Evolutionary conservation across 2,329 filamentous ascomycete species (phyloP), one percentile per base, ranked within the genome.

Genomic region (Aspergillus eucalypticola): DNA sequence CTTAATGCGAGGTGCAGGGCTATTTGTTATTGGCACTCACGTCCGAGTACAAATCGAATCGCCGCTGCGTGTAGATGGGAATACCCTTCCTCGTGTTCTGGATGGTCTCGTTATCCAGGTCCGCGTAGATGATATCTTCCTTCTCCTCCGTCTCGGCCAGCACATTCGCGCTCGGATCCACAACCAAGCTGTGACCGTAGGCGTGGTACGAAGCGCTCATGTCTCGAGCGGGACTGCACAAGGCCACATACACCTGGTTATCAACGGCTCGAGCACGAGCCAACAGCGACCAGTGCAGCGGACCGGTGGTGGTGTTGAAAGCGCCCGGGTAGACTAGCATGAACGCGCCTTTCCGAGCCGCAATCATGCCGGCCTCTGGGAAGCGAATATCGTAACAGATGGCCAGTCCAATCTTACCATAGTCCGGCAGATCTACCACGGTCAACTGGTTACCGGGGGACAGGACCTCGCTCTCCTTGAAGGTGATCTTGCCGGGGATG

Each of bases 321-420:
- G 95, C 95, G n/a, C 92, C 95, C 0, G 95, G 95, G 76, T 97
- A 98, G 17, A 98, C 75, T 56, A 98, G 85, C 49, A 91, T 83
- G 76, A 99, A 99, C 60, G 88, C 90, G n/a, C 90, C 92, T 66
- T 88, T 87, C 32, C 95, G 84, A 19, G 94, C 91, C 0, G 94
- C 94, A 59, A 98, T 89, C 73, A 87, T 95, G 3, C 92, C 95
- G 10, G 96, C 83, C 79, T 98, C 95, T 0, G 95, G 94, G 81
- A 99, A 99, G 42, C 95, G 91, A 58, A 99, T 87, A 78, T 99
- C 95, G 79, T 99, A 99, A 84, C 95, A 99, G 73, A 99, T 98
- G 32, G 91, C 93, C 3, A 99, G 81, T 4, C 86, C 92, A 63
- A 99, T 86, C 74, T 86, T 89, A 61, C 95, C 95, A 76, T 96